Evolutionary conservation across 306 rosid genomes (phyloP).

Genomic region (Trifolium subterraneum): DNA sequence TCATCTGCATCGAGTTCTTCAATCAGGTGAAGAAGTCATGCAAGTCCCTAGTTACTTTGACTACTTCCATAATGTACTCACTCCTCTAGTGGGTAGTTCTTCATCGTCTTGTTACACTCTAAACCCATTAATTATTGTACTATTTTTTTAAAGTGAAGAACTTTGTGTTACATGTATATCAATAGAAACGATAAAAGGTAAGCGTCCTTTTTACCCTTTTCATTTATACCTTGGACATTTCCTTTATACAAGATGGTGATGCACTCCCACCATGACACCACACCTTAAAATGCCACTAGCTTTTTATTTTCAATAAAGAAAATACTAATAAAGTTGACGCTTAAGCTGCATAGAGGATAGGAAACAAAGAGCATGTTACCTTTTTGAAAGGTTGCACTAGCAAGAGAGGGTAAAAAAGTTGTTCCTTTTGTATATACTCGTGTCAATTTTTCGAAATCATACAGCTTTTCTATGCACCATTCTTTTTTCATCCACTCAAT

Average conservation of each 20-base stretch:
- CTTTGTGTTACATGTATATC: too few relatives aligned
- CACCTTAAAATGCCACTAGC: conserved; percentile 11
- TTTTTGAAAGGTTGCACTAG: conserved; percentile 52
- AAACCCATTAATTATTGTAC: neutral
- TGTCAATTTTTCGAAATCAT: conserved; percentile 28
- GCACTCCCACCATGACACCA: conserved; percentile 51
- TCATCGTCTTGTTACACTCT: too few relatives aligned
- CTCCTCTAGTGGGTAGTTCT: too few relatives aligned
- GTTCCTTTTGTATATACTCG: conserved; percentile 39
- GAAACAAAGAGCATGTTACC: conserved; percentile 63
- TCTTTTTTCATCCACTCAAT: neutral
- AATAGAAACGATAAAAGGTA: conserved; percentile 25
- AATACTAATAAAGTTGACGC: conserved; percentile 60
- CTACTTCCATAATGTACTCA: too few relatives aligned
- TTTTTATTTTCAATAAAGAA: conserved; percentile 28
- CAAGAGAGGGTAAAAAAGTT: conserved; percentile 40
- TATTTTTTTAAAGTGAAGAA: neutral
- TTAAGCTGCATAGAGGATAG: conserved; percentile 47
- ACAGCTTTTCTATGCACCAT: neutral
- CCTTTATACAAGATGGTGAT: conserved; percentile 32
- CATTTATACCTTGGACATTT: conserved; percentile 26
- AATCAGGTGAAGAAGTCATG: conserved; percentile 35
- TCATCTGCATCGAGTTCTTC: conserved; percentile 69
- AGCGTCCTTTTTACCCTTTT: conserved; percentile 34
- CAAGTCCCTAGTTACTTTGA: neutral